These are phyloP conservation scores for Cryptosporidium parvum DNA, from an alignment of 169 alveolate species.

Conservation along the genomic window DNA sequence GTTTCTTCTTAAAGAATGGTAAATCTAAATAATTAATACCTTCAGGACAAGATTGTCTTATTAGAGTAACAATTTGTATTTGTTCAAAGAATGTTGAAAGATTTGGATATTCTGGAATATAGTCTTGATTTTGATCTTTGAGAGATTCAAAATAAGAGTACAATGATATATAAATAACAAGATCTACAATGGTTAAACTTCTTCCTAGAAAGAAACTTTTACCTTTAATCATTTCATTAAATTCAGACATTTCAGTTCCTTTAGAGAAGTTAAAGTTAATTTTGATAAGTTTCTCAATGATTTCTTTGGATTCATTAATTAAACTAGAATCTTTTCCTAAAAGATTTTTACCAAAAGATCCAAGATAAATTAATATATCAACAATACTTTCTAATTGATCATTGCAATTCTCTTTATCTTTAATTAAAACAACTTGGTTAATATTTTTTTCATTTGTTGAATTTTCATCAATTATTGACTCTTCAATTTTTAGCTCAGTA, in stretches of 20 bases:
- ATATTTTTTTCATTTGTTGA: neutral
- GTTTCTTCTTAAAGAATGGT: constrained; percentile 49
- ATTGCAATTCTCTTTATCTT: neutral
- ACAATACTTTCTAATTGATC: neutral
- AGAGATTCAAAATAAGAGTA: constrained; percentile 15
- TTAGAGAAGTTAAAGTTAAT: neutral
- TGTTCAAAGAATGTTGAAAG: constrained; percentile 38
- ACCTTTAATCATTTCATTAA: constrained; percentile 26
- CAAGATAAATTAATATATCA: constrained; percentile 36
- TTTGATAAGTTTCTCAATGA: constrained; percentile 1
- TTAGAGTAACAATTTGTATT: constrained; percentile 35
- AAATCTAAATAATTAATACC: constrained; percentile 27
- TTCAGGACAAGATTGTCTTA: constrained; percentile 69
- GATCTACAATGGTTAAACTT: constrained; percentile 28
- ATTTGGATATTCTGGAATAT: constrained; percentile 18
- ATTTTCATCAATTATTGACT: neutral
- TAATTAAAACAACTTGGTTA: neutral
- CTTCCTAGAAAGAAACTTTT: constrained; percentile 52
- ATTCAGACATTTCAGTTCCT: neutral
- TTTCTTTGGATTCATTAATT: constrained; percentile 22
- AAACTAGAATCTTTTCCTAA: constrained; percentile 13
- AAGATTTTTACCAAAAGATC: constrained; percentile 18
- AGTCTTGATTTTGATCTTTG: neutral
- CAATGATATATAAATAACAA: constrained; percentile 21
- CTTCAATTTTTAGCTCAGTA: constrained; percentile 10